Base-by-base conservation (phyloP, 805 yeast species). In the Middelhovenomyces tepae region DNA sequence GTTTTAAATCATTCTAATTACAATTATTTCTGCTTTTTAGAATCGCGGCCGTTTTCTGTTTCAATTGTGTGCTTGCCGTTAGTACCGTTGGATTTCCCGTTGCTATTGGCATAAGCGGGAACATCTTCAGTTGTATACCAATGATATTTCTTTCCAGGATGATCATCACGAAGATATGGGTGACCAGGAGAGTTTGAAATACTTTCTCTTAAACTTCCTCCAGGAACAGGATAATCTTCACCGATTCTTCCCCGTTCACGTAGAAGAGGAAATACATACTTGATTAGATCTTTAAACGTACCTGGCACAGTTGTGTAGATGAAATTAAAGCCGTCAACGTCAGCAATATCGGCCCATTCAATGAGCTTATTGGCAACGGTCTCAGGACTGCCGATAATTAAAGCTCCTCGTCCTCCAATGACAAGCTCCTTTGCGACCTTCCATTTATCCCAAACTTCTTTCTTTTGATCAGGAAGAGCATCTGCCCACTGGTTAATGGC, bases 311-410 rank as follows among this genome's bases (percentile, higher is more conserved):
- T 48, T 1, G 66, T 57, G 39, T 61, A 57, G 2, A 59, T 54
- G 28, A 65, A 45, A 36, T 65, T 65, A 43, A 64, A 62, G 1
- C 70, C 70, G 39, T 65, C 71, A 16, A 65, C 53, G 29, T 56
- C 65, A 11, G 60, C 51, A 15, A 53, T 48, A 8, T 56, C 56
- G 5, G 58, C 61, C 61, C 65, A 65, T 27, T 46, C 36, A 36
- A 62, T 61, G 22, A 65, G 50, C 38, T 54, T 53, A 34, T 64
- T 64, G 5, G 64, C 67, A 15, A 65, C 64, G 29, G 58, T 57
- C 9, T 39, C 36, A 4, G 65, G 51, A 10, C 58, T 53, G 1
- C 71, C 70, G 22, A 48, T 48, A 21, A 59, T 42, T 7, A 55
- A 50, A 13, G 51, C 43, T 6, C 49, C 45, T 14, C 30, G 19